Conservation (phyloP, 331 rosid species). For the Telfairia occidentalis region DNA sequence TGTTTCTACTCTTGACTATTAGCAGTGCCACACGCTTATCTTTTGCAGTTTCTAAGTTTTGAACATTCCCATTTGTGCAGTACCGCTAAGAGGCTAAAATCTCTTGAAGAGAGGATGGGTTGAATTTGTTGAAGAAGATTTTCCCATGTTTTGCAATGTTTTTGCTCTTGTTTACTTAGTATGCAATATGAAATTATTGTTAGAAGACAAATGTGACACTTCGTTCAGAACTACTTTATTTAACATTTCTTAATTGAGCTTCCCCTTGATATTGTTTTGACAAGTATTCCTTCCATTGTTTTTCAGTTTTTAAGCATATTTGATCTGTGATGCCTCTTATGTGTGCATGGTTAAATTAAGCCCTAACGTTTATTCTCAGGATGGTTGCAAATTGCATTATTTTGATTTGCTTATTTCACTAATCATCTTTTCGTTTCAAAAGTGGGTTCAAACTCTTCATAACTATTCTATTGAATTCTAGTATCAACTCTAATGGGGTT, state of each 20-base stretch:
- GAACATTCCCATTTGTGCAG: constrained; percentile 30
- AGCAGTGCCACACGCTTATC: neutral
- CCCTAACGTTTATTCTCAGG: neutral
- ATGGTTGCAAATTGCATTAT: neutral
- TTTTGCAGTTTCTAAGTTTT: neutral
- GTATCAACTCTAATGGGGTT: too few relatives aligned
- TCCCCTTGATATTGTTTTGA: neutral
- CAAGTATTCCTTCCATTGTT: neutral
- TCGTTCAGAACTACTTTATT: neutral
- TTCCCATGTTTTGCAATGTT: constrained; percentile 17
- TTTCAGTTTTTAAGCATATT: neutral
- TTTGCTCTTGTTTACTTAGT: constrained; percentile 6
- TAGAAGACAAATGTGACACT: neutral
- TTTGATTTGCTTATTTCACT: neutral
- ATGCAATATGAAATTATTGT: neutral
- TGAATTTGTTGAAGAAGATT: constrained; percentile 12
- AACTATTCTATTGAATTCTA: too few relatives aligned
- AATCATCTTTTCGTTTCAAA: neutral
- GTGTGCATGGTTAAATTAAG: neutral
- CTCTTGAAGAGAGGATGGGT: neutral
- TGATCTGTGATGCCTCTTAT: neutral
- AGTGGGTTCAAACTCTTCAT: neutral
- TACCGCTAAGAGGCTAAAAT: constrained; percentile 38
- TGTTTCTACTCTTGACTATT: neutral
- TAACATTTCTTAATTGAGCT: neutral